phyloP scores from a whole-genome alignment of 306 rosid species.

The Styphnolobium japonicum region DNA sequence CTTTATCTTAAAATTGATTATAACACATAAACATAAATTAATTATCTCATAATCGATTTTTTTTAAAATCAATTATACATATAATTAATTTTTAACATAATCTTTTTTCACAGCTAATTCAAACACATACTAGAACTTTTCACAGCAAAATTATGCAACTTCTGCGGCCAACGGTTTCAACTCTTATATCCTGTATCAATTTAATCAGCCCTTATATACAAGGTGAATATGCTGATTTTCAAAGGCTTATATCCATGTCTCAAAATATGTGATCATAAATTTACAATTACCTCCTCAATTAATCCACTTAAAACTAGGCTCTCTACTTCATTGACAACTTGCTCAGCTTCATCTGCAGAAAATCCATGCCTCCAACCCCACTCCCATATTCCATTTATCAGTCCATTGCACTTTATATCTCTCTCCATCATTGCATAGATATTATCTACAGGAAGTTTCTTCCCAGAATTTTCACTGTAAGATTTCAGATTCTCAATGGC shows the following conservation, averaged over 20 bases:
- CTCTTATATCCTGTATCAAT: slow-evolving; percentile 29
- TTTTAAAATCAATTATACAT: too few species aligned
- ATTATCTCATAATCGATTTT: too few species aligned
- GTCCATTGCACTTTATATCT: slow-evolving; percentile 57
- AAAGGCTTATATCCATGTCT: slow-evolving; percentile 18
- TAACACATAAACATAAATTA: too few species aligned
- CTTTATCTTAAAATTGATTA: too few species aligned
- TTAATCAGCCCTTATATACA: slow-evolving; percentile 21
- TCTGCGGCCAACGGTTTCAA: slow-evolving; percentile 24
- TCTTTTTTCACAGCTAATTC: too few species aligned
- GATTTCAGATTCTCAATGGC: slow-evolving; percentile 47
- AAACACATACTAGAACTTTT: neutral
- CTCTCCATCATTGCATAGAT: slow-evolving; percentile 60
- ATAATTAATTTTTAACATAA: too few species aligned
- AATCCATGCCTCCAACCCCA: slow-evolving; percentile 70
- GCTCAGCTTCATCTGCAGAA: slow-evolving; percentile 68
- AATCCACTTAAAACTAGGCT: slow-evolving; percentile 55
- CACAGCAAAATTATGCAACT: slow-evolving; percentile 22
- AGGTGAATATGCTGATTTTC: slow-evolving; percentile 26
- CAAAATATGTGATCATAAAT: slow-evolving; percentile 36
- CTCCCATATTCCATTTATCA: slow-evolving; percentile 74
- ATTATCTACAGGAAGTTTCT: slow-evolving; percentile 38
- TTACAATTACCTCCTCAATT: slow-evolving; percentile 66
- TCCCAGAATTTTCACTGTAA: slow-evolving; percentile 38
- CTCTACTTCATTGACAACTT: slow-evolving; percentile 63